Conservation (phyloP, 148 eudicot species). For the Rheum nobile region DNA sequence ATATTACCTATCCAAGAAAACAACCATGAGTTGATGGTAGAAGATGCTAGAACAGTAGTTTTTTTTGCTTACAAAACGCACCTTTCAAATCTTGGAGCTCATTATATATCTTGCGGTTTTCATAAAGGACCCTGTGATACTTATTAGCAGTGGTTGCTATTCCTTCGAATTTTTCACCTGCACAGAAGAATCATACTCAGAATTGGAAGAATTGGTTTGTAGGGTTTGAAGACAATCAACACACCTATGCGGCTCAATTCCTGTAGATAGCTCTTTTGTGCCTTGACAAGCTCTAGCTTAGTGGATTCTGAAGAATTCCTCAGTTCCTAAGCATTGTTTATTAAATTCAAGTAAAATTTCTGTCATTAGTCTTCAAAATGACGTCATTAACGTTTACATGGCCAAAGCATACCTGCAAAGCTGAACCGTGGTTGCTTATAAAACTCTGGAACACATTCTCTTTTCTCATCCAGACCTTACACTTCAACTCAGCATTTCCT, state of each 20-base stretch:
- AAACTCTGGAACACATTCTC: slow-evolving; percentile 40
- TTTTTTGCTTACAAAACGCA: slow-evolving; percentile 10
- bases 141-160: slow-evolving; percentile 53
- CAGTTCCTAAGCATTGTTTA: slow-evolving; percentile 49
- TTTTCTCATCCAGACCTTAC: slow-evolving; percentile 49
- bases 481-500: slow-evolving; percentile 31
- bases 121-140: slow-evolving; percentile 54
- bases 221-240: neutral
- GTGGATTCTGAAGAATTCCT: slow-evolving; percentile 59
- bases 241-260: slow-evolving; percentile 65
- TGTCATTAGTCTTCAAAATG: slow-evolving; percentile 2
- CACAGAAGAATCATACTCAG: neutral
- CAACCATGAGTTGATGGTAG: slow-evolving; percentile 11
- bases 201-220: neutral
- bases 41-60: neutral
- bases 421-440: slow-evolving; percentile 52
- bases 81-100: slow-evolving; percentile 98
- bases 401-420: slow-evolving; percentile 41
- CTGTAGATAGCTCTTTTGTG: slow-evolving; percentile 48
- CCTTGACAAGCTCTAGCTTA: slow-evolving; percentile 51
- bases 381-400: slow-evolving; percentile 4
- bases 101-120: slow-evolving; percentile 75
- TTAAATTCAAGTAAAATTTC: slow-evolving; percentile 7
- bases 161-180: slow-evolving; percentile 52
- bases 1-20: slow-evolving; percentile 24